phyloP scores from a whole-genome alignment of 805 yeast species.

The Lipomyces orientalis region DNA sequence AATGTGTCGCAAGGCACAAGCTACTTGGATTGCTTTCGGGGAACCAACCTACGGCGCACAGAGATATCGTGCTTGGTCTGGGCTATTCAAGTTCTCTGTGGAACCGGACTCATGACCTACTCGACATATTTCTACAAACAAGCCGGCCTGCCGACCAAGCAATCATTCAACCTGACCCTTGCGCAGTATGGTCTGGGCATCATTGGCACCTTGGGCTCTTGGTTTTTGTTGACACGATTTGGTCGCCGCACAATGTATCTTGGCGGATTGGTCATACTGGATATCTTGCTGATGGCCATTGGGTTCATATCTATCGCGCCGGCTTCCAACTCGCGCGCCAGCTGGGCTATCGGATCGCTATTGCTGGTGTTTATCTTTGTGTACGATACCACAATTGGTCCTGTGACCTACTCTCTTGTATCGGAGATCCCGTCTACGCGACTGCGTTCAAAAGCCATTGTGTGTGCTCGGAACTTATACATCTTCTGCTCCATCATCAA shows the following conservation, averaged over 20 bases:
- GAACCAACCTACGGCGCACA: slow-evolving; percentile 33
- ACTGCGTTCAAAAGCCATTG: slow-evolving; percentile 52
- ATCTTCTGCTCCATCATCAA: slow-evolving; percentile 37
- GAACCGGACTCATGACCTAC: slow-evolving; percentile 15
- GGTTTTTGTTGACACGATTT: slow-evolving; percentile 12
- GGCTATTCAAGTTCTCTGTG: slow-evolving; percentile 36
- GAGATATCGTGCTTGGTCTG: slow-evolving; percentile 46
- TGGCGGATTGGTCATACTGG: slow-evolving; percentile 24
- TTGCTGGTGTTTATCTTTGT: slow-evolving; percentile 54
- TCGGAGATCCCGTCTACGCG: slow-evolving; percentile 53
- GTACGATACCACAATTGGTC: slow-evolving; percentile 55
- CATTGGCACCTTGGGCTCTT: slow-evolving; percentile 15
- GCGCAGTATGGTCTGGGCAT: slow-evolving; percentile 12
- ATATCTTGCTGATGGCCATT: slow-evolving; percentile 22
- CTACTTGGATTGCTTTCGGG: slow-evolving; percentile 19
- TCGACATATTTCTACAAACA: slow-evolving; percentile 58
- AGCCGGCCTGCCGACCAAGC: slow-evolving; percentile 36
- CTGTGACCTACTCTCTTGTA: slow-evolving; percentile 51
- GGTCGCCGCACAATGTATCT: slow-evolving; percentile 34
- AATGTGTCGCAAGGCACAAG: slow-evolving; percentile 1
- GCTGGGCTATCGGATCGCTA: slow-evolving; percentile 50
- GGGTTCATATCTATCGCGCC: slow-evolving; percentile 33
- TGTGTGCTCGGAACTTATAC: slow-evolving; percentile 49
- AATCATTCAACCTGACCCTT: slow-evolving; percentile 14
- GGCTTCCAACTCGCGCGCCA: slow-evolving; percentile 31